phyloP scores from a whole-genome alignment of 2,329 filamentous ascomycete species.

The Botrytis pseudocinerea region DNA sequence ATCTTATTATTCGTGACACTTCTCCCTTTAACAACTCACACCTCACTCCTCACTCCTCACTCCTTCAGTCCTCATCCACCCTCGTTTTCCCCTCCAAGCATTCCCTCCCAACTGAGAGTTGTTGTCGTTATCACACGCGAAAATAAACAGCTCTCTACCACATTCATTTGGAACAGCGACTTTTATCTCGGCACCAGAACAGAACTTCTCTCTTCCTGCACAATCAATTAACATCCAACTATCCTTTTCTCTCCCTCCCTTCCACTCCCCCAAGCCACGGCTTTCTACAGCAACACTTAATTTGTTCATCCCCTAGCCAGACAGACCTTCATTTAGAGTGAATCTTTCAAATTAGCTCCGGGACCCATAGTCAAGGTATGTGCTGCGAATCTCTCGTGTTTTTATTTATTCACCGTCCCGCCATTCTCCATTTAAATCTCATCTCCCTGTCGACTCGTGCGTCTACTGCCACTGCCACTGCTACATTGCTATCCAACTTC shows the following conservation, averaged over 20 bases:
- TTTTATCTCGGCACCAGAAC: conserved; percentile 26
- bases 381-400: conserved; percentile 7
- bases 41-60: background rate
- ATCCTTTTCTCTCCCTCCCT: background rate
- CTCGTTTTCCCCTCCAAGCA: conserved; percentile 28
- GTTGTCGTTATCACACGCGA: background rate
- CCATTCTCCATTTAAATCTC: conserved; percentile 4
- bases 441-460: background rate
- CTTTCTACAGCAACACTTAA: conserved; percentile 2
- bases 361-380: conserved; percentile 33
- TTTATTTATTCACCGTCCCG: background rate
- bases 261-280: conserved; percentile 14
- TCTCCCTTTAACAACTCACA: conserved; percentile 1
- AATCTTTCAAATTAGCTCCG: background rate
- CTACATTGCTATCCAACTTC: background rate
- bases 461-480: background rate
- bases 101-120: conserved; percentile 42
- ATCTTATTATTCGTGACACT: conserved; percentile 23
- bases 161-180: conserved; percentile 43
- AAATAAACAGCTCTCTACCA: conserved; percentile 40
- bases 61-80: conserved; percentile 11
- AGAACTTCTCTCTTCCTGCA: conserved; percentile 24
- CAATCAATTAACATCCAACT: conserved; percentile 13
- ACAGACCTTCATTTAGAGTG: conserved; percentile 9
- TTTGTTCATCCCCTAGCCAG: conserved; percentile 12